These are phyloP conservation scores for Claviceps humidiphila DNA, from an alignment of 2,329 filamentous ascomycete species.

Conservation along the genomic window DNA sequence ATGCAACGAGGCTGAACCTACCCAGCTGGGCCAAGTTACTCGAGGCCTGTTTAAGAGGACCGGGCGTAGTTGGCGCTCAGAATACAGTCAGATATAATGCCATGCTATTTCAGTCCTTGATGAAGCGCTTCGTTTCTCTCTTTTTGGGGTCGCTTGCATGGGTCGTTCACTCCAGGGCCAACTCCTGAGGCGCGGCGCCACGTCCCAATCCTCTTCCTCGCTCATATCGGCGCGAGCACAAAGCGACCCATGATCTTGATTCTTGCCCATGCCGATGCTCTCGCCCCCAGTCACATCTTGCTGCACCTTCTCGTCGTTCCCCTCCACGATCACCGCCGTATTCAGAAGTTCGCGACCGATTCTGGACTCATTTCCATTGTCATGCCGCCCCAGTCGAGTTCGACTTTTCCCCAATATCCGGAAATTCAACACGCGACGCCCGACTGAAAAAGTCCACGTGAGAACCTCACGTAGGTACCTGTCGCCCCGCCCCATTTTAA, in stretches of 20 bases:
- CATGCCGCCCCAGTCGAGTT: slow-evolving; percentile 49
- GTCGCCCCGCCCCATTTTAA: too few species aligned
- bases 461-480: too few species aligned
- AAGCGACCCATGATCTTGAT: slow-evolving; percentile 46
- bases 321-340: slow-evolving; percentile 45
- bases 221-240: slow-evolving; percentile 45
- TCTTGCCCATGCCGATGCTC: slow-evolving; percentile 43
- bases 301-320: slow-evolving; percentile 38
- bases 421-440: slow-evolving; percentile 37
- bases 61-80: too few species aligned
- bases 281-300: slow-evolving; percentile 30
- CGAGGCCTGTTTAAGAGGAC: too few species aligned
- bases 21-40: too few species aligned
- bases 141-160: too few species aligned
- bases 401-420: slow-evolving; percentile 48
- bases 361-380: slow-evolving; percentile 38
- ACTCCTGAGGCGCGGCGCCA: slow-evolving; percentile 19
- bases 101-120: too few species aligned
- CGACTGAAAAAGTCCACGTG: too few species aligned
- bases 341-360: slow-evolving; percentile 40
- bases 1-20: too few species aligned
- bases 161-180: slow-evolving; percentile 8
- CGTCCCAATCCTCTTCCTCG: slow-evolving; percentile 44
- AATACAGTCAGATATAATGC: too few species aligned
- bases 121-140: too few species aligned